These are phyloP conservation scores for Citropsis articulata DNA, from an alignment of 345 rosid species.

Conservation along the genomic window DNA sequence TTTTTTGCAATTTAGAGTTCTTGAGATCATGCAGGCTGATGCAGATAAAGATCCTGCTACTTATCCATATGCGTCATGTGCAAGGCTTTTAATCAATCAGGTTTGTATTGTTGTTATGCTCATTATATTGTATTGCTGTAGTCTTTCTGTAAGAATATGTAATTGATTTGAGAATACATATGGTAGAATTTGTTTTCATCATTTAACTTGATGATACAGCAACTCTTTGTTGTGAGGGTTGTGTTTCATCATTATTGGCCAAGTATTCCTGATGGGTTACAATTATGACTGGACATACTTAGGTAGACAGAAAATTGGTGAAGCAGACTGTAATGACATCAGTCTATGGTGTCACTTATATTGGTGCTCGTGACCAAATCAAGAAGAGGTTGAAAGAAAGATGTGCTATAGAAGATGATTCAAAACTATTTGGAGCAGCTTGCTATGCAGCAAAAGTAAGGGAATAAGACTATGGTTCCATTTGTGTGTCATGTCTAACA, in stretches of 20 bases:
- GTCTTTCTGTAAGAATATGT: background rate
- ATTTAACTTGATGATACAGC: background rate
- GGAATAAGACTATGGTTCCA: background rate
- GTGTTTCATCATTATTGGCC: background rate
- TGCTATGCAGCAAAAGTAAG: conserved; percentile 95
- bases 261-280: conserved; percentile 16
- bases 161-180: background rate
- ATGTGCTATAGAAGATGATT: conserved; percentile 56
- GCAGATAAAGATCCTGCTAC: conserved; percentile 68
- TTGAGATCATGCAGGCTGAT: conserved; percentile 70
- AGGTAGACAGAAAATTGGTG: conserved; percentile 96
- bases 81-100: conserved; percentile 75
- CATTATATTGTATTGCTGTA: conserved; percentile 2
- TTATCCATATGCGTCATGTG: conserved; percentile 52
- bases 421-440: conserved; percentile 52
- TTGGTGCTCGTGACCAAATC: conserved; percentile 97
- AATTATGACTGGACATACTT: conserved; percentile 24
- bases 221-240: background rate
- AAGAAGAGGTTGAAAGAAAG: conserved; percentile 89
- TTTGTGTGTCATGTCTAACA: conserved; percentile 1
- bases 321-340: conserved; percentile 99
- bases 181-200: conserved; percentile 2
- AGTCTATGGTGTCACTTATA: conserved; percentile 93
- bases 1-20: conserved; percentile 56
- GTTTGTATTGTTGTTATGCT: conserved; percentile 35